Evolutionary conservation across 2,329 filamentous ascomycete species (phyloP).

Genomic region (Macrophomina phaseolina): DNA sequence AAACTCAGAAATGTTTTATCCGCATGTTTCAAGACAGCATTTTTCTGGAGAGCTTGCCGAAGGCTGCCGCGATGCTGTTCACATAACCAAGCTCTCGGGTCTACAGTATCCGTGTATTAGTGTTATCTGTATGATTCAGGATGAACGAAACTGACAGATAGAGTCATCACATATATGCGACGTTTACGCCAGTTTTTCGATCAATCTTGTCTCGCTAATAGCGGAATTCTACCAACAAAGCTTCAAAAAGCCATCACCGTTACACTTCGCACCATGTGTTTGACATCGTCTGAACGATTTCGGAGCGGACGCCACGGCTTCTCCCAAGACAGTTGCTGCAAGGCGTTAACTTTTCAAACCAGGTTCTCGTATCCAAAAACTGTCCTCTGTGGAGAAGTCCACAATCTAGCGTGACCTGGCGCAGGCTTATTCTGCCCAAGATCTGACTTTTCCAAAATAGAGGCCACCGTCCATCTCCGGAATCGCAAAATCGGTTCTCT

Average conservation of each 20-base stretch:
- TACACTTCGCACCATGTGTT: no score
- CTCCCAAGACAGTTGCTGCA: no score
- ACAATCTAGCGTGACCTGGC: no score
- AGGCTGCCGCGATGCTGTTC: background rate
- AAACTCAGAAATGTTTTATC: background rate
- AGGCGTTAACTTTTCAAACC: no score
- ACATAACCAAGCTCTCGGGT: background rate
- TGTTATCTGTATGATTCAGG: background rate
- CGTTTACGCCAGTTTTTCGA: background rate
- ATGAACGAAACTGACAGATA: background rate
- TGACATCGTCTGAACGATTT: no score
- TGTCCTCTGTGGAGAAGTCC: no score
- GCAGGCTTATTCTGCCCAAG: no score
- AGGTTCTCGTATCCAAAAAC: no score
- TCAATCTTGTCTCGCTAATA: background rate
- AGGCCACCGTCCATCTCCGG: background rate
- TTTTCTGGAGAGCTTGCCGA: background rate
- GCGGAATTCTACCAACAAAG: background rate
- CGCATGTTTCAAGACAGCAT: background rate
- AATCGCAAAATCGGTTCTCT: background rate
- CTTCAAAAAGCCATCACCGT: background rate
- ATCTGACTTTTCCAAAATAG: background rate
- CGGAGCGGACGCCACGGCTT: no score
- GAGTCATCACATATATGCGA: background rate
- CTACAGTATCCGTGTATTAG: background rate